A percentile compares a stretch with the other conserved stretches of the same genome.
Evolutionary conservation across 2,329 filamentous ascomycete species (phyloP).

Genomic region (Verticillium klebahnii): DNA sequence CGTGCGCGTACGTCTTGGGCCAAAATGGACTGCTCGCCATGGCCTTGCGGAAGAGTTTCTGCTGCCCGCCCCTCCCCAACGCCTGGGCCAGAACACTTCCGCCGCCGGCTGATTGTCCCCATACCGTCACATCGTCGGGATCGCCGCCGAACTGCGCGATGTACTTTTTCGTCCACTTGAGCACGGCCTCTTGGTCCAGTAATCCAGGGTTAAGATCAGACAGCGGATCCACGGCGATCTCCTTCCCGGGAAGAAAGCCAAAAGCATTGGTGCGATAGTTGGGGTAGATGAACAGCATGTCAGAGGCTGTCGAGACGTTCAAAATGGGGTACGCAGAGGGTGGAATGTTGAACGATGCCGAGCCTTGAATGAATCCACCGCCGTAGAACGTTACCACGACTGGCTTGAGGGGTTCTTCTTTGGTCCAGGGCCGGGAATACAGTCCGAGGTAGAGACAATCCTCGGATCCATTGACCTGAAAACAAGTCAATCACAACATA

Average conservation of each 20-base stretch:
- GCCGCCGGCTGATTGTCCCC: conserved; percentile 22
- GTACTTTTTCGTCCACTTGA: conserved; percentile 20
- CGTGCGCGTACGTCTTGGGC: conserved; percentile 52
- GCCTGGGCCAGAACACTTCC: conserved; percentile 14
- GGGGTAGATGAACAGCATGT: conserved; percentile 39
- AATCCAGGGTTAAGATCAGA: conserved; percentile 48
- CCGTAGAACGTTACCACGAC: conserved; percentile 59
- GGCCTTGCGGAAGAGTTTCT: conserved; percentile 17
- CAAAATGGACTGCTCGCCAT: conserved; percentile 48
- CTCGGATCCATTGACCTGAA: conserved; percentile 45
- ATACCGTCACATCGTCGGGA: conserved; percentile 19
- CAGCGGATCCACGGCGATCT: conserved; percentile 33
- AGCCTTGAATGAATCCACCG: conserved; percentile 56
- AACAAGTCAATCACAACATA: not conserved
- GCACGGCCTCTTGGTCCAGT: conserved; percentile 24
- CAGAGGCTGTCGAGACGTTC: conserved; percentile 45
- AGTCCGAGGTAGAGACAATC: conserved; percentile 59
- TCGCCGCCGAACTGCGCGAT: conserved; percentile 22
- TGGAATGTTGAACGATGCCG: conserved; percentile 48
- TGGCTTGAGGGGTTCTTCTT: conserved; percentile 39
- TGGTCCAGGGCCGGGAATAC: conserved; percentile 52
- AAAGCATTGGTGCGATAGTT: conserved; percentile 56
- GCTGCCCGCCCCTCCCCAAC: conserved; percentile 8
- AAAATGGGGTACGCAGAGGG: conserved; percentile 54
- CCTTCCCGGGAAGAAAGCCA: conserved; percentile 46